Base-by-base conservation (phyloP, 2,329 filamentous ascomycete species). In the Trichoderma polysporum region DNA sequence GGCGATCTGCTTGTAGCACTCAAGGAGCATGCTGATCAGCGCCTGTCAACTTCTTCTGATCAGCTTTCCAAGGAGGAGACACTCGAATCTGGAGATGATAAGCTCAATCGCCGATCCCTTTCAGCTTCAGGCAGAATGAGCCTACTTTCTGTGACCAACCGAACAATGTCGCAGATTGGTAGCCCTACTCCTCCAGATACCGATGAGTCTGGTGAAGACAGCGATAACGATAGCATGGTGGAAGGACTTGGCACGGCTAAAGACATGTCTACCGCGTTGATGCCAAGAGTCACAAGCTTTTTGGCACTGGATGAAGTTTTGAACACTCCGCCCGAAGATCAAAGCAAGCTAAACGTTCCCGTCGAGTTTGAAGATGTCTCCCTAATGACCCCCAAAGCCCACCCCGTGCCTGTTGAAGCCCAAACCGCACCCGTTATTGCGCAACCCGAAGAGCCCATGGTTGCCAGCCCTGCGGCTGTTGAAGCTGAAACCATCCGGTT, bases 171-270 rank as follows among this genome's bases (percentile, higher is more conserved):
- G 10, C 77, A 80, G 63, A 71, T 85, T 3, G 82, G 79, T 41
- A 86, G 83, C 69, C 84, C 84, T 35, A 87, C 85, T 54, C 85
- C 85, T 58, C 83, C 84, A 8, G 84, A 87, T 62, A 85, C 82
- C 17, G 80, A 85, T 66, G 78, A 81, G 60, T 81, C 81, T n/a
- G 81, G 81, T 53, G 70, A 70, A 12, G 77, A 77, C 37, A 78
- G 80, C 68, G 74, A 74, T 19, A 72, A 70, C 41, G 70, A 72
- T 37, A 59, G 70, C 45, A 64, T 68, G 22, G 25, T 54, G 27
- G 62, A 56, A 29, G 47, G 29, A 17, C 15, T 25, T 13, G 50
- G 35, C 6, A 19, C 54, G 8, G 17, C 49, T 6, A 61, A 61
- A 2, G 60, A 59, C 8, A 2, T 37, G 7, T 56, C 65, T 9